Base-by-base conservation (phyloP, 1,139 yeast species). In the Geotrichum fermentans region DNA sequence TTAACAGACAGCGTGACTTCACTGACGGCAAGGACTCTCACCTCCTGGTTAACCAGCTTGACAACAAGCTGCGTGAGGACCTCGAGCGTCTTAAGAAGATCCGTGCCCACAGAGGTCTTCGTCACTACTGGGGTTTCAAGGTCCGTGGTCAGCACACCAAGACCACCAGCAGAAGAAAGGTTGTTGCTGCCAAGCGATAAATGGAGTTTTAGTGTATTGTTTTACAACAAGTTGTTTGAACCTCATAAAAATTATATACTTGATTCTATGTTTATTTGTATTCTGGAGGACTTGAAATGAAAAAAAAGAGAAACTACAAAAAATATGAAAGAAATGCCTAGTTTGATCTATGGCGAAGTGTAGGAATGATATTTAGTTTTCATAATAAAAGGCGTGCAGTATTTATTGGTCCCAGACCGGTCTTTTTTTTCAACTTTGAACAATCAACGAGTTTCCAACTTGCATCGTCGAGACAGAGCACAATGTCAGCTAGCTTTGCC, bases 51-150 rank as follows among this genome's bases (percentile, higher is more conserved):
- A 92, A 92, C 92, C 87, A 87, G 82, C 80, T 94, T 75, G 98
- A 94, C 80, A 87, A 96, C 71, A 92, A 92, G 81, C 87, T 92
- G 78, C 94, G 99, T 86, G 99, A 92, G 74, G 98, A 92, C 73
- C 82, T 92, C 76, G 98, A 92, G 82, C 92, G 97, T 83, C 83
- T 92, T 77, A 94, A 94, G 95, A 92, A 94, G 81, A 92, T 94
- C 84, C 92, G 97, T 84, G 81, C 97, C 71, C 98, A 92, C 94
- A 86, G 97, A 80, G 99, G 99, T 90, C 86, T 92, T 76, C 88
- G 99, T 84, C 99, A 92, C 83, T 90, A 84, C 94, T 92, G 97
- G 97, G 97, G 97, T 58, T 66, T 71, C 64, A 80, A 79, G 73
- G 83, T 79, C 66, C 89, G 97, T 84, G 97, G 97, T 81, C 97